These are phyloP conservation scores for Pulveroboletus ravenelii DNA, from an alignment of 768 basidiomycete species.

Conservation along the genomic window DNA sequence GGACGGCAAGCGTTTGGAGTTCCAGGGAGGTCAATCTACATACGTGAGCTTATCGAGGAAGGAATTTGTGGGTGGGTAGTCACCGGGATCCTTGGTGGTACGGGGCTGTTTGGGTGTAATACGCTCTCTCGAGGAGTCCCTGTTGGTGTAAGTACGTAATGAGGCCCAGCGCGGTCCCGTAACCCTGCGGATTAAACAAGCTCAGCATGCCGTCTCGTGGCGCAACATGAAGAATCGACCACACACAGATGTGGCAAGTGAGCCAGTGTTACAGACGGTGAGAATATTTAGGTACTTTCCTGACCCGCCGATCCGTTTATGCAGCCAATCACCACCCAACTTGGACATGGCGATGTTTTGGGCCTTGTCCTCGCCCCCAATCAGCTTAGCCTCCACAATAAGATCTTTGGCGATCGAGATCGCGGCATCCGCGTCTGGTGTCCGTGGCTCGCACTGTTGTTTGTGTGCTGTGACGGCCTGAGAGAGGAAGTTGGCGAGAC, in stretches of 20 bases:
- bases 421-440: conserved; percentile 32
- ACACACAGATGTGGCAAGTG: conserved; percentile 84
- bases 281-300: conserved; percentile 66
- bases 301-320: conserved; percentile 35
- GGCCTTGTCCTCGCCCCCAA: conserved; percentile 86
- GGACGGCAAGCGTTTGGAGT: conserved; percentile 76
- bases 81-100: conserved; percentile 90
- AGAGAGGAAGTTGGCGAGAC: conserved; percentile 51
- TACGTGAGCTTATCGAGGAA: background rate
- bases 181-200: conserved; percentile 56
- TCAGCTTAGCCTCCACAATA: conserved; percentile 61
- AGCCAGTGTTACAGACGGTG: conserved; percentile 98
- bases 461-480: conserved; percentile 11
- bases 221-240: background rate
- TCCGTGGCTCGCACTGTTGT: conserved; percentile 13
- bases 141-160: conserved; percentile 87
- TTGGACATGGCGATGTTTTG: conserved; percentile 83
- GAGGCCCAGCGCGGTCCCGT: conserved; percentile 91
- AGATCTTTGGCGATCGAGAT: conserved; percentile 52
- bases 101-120: conserved; percentile 91
- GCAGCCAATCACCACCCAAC: conserved; percentile 83
- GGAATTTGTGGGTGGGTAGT: conserved; percentile 1
- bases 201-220: conserved; percentile 1
- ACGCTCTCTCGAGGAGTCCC: conserved; percentile 73
- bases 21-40: conserved; percentile 84